Evolutionary conservation across 2,329 filamentous ascomycete genomes (phyloP).

Genomic region (Amesomyces nigricolor): DNA sequence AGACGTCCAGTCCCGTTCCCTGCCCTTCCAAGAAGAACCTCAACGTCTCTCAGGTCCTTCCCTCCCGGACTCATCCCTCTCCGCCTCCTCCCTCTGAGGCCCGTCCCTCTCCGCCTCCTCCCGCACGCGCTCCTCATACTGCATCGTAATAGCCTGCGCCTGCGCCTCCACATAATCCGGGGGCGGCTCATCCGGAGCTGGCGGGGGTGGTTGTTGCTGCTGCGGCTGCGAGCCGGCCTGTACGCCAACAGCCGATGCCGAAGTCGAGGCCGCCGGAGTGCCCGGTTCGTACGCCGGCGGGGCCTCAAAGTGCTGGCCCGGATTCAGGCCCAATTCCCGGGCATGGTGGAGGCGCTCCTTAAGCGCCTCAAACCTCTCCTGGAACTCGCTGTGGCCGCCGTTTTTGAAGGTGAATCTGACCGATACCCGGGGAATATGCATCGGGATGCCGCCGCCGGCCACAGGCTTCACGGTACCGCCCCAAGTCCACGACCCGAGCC

Average conservation of each 20-base stretch:
- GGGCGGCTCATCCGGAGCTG: constrained; percentile 66
- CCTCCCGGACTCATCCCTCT: constrained; percentile 60
- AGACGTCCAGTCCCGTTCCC: not conserved
- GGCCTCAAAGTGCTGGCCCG: constrained; percentile 65
- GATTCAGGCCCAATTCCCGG: constrained; percentile 66
- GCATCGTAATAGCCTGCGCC: constrained; percentile 55
- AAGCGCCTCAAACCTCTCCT: constrained; percentile 73
- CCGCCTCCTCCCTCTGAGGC: no score
- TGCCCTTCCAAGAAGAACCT: not conserved
- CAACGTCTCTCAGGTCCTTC: constrained; percentile 38
- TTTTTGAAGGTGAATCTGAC: constrained; percentile 88
- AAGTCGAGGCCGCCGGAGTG: constrained; percentile 31
- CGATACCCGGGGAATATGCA: constrained; percentile 66
- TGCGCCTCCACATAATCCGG: constrained; percentile 87
- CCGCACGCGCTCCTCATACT: constrained; percentile 64
- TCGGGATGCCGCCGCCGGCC: constrained; percentile 73
- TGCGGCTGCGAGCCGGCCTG: not conserved
- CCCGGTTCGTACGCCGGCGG: constrained; percentile 78
- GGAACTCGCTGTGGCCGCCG: constrained; percentile 90
- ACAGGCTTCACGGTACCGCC: constrained; percentile 74
- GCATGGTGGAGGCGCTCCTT: constrained; percentile 79
- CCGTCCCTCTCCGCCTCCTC: constrained; percentile 59
- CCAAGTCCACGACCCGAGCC: constrained; percentile 92
- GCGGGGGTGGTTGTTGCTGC: constrained; percentile 28
- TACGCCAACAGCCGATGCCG: constrained; percentile 25